Base-by-base conservation (phyloP, 495 filamentous ascomycete genomes). In the Clohesyomyces aquaticus region DNA sequence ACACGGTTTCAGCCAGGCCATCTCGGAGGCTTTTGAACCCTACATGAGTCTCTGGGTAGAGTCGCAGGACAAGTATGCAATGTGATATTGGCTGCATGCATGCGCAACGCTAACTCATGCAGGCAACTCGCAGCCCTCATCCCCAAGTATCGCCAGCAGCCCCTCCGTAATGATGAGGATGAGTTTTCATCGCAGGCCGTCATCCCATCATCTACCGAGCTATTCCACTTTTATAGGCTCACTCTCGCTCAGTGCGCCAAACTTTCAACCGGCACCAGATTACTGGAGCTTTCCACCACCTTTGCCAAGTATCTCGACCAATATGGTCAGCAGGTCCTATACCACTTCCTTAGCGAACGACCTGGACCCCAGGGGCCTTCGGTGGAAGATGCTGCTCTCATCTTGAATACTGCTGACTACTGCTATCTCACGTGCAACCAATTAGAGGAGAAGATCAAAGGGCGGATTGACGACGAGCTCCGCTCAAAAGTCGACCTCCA, bases 1-100 rank as follows among this genome's bases (percentile, higher is more conserved):
- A 2, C 85, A 88, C 3, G 87, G 85, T 49, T 96, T 96, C 73
- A 88, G 91, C 43, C 92, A 95, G 57, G 88, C 90, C 8, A 96
- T 98, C 67, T 98, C 94, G 0, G 92, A 96, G 59, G 94, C 94
- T 1, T 98, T 98, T 63, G 94, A 98, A 72, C 94, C 94, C 10
- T 98, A 98, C 74, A 81, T 98, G 42, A 96, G 91, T 71, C 79
- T 97, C 10, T 98, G 94, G 94, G 93, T 98, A 22, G 94, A 98
- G 61, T 90, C 89, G 26, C 94, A 98, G 75, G 94, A 97, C 71
- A 92, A 88, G 79, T 81, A 76, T 47, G 70, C 61, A 21, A 22
- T 28, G 46, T 12, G 12, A 64, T 45, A 53, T n/a, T 35, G 16
- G 10, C 32, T 47, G 21, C n/a, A 21, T 41, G 18, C 2, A 4